Conservation (phyloP, 75 land plant species). For the Chamaecyparis obtusa region DNA sequence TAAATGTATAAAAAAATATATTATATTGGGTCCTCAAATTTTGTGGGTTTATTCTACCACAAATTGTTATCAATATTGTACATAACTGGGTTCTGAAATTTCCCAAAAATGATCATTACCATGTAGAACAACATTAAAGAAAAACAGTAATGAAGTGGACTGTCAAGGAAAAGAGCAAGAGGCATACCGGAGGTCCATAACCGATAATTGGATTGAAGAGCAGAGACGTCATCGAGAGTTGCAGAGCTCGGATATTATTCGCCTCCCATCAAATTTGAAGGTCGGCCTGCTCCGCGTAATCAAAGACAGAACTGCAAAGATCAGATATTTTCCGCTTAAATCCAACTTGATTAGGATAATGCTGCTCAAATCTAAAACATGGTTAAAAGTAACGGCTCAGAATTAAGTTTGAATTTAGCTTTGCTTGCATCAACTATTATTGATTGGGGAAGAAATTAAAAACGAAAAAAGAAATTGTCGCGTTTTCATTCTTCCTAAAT, state of each 20-base stretch:
- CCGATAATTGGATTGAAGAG: neutral
- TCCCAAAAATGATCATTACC: neutral
- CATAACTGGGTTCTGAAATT: neutral
- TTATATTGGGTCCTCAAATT: neutral
- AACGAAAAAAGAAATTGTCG: too few species aligned
- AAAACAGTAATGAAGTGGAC: neutral
- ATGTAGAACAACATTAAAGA: neutral
- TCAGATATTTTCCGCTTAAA: neutral
- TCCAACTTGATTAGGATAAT: neutral
- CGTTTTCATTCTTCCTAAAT: too few species aligned
- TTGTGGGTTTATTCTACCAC: neutral
- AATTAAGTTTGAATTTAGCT: neutral
- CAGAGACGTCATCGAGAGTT: neutral
- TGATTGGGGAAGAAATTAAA: too few species aligned
- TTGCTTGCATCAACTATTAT: too few species aligned
- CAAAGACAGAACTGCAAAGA: neutral
- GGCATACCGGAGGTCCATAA: neutral
- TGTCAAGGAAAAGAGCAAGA: neutral
- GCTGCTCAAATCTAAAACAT: neutral
- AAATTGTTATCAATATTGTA: neutral
- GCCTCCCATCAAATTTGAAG: neutral
- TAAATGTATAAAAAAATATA: neutral
- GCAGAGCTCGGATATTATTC: neutral
- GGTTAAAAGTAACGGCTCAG: neutral
- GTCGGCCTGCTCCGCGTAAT: neutral